These are phyloP conservation scores for Orobanche coerulescens DNA, from an alignment of 257 asterid genomes.

Conservation along the genomic window DNA sequence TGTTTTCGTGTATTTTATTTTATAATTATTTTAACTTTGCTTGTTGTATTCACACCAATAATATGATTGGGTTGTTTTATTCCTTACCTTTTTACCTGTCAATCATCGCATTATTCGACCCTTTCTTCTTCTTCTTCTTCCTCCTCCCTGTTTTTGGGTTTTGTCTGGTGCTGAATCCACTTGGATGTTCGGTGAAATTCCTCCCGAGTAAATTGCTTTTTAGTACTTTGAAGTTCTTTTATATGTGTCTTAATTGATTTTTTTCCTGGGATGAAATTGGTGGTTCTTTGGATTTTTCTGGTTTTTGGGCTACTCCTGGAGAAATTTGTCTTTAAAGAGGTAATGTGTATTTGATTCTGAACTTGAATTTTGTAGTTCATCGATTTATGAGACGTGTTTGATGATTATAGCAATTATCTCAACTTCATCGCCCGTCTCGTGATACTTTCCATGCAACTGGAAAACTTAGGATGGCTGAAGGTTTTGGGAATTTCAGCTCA, in stretches of 20 bases:
- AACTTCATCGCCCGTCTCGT: too few relatives aligned
- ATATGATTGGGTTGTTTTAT: slow-evolving; percentile 27
- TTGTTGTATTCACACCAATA: slow-evolving; percentile 27
- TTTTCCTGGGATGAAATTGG: slow-evolving; percentile 16
- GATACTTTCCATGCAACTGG: too few relatives aligned
- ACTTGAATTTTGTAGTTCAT: background rate
- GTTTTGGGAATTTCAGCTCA: too few relatives aligned
- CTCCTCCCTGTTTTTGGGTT: slow-evolving; percentile 9
- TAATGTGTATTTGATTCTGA: slow-evolving; percentile 15
- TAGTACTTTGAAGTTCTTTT: slow-evolving; percentile 16
- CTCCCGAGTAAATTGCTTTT: slow-evolving; percentile 18
- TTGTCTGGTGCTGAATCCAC: slow-evolving; percentile 33
- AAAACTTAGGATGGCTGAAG: too few relatives aligned
- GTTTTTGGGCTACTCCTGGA: slow-evolving; percentile 17
- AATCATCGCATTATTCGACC: slow-evolving; percentile 39
- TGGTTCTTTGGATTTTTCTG: slow-evolving; percentile 21
- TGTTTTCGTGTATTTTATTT: slow-evolving; percentile 14
- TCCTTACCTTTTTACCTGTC: slow-evolving; percentile 30
- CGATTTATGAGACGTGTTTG: slow-evolving; percentile 4
- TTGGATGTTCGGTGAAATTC: slow-evolving; percentile 35
- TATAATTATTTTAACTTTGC: slow-evolving; percentile 22
- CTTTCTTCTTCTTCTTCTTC: background rate
- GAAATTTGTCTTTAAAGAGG: slow-evolving; percentile 19
- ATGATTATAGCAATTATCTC: too few relatives aligned
- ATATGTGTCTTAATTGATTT: background rate